phyloP scores from a whole-genome alignment of 768 basidiomycete genomes.

The Pleurotus sapidus region DNA sequence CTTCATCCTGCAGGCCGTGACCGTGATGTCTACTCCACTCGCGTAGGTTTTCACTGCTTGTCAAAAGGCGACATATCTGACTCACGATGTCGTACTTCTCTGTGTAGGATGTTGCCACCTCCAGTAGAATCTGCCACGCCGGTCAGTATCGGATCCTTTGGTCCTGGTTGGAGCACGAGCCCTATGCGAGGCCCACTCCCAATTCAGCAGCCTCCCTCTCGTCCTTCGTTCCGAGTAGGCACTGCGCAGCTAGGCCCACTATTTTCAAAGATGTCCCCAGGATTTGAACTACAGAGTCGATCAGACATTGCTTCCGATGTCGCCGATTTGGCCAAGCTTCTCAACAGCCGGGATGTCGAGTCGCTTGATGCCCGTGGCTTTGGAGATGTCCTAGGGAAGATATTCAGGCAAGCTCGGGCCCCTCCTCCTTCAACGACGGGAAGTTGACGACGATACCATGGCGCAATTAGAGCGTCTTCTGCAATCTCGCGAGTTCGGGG shows the following conservation, averaged over 20 bases:
- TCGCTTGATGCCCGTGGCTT: not conserved
- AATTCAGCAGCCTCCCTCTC: too few species aligned
- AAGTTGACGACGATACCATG: not conserved
- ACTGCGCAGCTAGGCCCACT: not conserved
- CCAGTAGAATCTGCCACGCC: not conserved
- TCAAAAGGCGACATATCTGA: not conserved
- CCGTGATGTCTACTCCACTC: not conserved
- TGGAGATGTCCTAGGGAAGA: too few species aligned
- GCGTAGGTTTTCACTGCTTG: not conserved
- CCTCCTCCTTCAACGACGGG: not conserved
- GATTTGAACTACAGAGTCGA: not conserved
- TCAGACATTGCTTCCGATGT: not conserved
- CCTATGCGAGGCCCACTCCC: too few species aligned
- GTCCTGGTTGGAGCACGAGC: too few species aligned
- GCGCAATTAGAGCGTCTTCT: not conserved
- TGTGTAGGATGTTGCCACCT: not conserved
- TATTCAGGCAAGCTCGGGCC: not conserved
- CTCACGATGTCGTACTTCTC: not conserved
- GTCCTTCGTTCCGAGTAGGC: too few species aligned
- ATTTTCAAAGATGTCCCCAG: not conserved
- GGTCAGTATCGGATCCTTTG: too few species aligned
- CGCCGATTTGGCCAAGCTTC: not conserved
- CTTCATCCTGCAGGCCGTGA: not conserved
- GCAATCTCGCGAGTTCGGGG: not conserved
- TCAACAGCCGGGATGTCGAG: not conserved